A percentile compares a stretch with the other conserved stretches of the same genome.
These are phyloP conservation scores for Penicillium cataractarum DNA, from an alignment of 495 filamentous ascomycete genomes.

Conservation along the genomic window DNA sequence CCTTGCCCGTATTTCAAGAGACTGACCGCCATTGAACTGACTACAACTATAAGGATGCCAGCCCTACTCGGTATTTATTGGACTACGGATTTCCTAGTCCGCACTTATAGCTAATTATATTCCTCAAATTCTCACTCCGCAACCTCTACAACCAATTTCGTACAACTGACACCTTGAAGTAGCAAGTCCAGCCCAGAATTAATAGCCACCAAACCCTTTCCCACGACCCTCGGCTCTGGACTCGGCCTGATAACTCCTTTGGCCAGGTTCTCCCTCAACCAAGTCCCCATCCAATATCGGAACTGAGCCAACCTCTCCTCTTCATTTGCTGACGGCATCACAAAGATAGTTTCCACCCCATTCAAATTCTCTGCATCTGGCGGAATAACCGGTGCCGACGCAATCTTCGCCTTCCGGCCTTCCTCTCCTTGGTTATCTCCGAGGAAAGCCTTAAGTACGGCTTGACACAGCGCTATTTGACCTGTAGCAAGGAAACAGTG, in stretches of 20 bases:
- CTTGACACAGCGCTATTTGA: constrained; percentile 36
- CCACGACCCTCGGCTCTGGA: constrained; percentile 47
- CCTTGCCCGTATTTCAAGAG: too few species aligned
- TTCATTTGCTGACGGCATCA: constrained; percentile 37
- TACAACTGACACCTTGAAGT: constrained; percentile 49
- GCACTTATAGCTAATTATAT: too few species aligned
- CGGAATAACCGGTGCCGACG: constrained; percentile 37
- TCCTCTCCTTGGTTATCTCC: constrained; percentile 15
- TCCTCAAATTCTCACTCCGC: constrained; percentile 29
- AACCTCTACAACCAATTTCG: constrained; percentile 52
- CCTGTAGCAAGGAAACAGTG: constrained; percentile 47
- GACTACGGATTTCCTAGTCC: too few species aligned
- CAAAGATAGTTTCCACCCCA: constrained; percentile 46
- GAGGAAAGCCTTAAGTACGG: constrained; percentile 42
- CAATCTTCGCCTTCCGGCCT: constrained; percentile 38
- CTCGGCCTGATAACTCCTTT: constrained; percentile 47
- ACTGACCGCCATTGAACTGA: too few species aligned
- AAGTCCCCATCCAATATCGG: constrained; percentile 46
- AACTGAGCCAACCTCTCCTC: constrained; percentile 40
- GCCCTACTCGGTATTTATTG: too few species aligned
- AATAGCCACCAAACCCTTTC: constrained; percentile 45
- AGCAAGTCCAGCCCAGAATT: constrained; percentile 49
- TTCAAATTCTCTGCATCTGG: constrained; percentile 34
- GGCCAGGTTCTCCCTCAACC: constrained; percentile 44
- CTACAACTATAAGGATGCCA: too few species aligned